A percentile compares a stretch with the other conserved stretches of the same genome.
Conservation (phyloP, 352 stramenopile species). For the Hyaloperonospora arabidopsidis region DNA sequence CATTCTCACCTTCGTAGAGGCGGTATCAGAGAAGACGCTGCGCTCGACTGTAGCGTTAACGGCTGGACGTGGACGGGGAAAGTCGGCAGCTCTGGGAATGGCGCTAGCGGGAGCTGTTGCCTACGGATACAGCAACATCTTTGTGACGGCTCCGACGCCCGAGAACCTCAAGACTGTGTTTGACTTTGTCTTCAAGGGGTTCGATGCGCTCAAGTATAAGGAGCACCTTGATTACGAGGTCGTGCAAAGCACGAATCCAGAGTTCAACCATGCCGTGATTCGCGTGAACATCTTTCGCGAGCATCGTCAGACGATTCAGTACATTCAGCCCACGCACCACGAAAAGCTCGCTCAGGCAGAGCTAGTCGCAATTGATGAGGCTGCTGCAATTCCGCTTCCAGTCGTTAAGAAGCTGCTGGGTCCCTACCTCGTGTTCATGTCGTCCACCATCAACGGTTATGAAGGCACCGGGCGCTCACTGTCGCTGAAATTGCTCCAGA, state of each 20-base stretch:
- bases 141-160: conserved; percentile 95
- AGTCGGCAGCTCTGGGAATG: conserved; percentile 97
- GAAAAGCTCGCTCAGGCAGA: conserved; percentile 96
- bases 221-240: conserved; percentile 98
- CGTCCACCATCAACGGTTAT: conserved; percentile 99
- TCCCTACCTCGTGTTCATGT: conserved; percentile 97
- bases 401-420: conserved; percentile 94
- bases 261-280: conserved; percentile 85
- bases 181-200: conserved; percentile 96
- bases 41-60: conserved; percentile 93
- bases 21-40: conserved; percentile 94
- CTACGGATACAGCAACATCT: conserved; percentile 91
- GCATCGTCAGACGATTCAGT: conserved; percentile 97
- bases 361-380: conserved; percentile 98
- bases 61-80: conserved; percentile 86
- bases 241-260: conserved; percentile 79
- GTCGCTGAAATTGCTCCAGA: conserved; percentile 98
- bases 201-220: conserved; percentile 89
- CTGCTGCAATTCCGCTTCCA: conserved; percentile 98
- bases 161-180: conserved; percentile 99
- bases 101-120: conserved; percentile 72
- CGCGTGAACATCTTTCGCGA: conserved; percentile 96
- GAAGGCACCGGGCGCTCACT: conserved; percentile 98
- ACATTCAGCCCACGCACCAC: conserved; percentile 91
- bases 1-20: conserved; percentile 96